Evolutionary conservation across 2,329 filamentous ascomycete species (phyloP).

Genomic region (Diaporthe destruens): DNA sequence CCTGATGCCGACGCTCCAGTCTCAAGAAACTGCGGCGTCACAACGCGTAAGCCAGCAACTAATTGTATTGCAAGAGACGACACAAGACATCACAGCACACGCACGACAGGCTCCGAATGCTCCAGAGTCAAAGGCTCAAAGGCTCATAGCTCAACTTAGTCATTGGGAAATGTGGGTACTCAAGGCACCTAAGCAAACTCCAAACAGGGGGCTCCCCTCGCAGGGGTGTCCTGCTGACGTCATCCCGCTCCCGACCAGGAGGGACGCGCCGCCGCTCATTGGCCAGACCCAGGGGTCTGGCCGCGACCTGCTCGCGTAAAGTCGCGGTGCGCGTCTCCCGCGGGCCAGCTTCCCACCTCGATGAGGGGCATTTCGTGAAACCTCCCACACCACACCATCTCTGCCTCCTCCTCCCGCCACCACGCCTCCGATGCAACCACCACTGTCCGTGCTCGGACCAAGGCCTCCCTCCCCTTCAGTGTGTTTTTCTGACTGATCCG

Average conservation of each 20-base stretch:
- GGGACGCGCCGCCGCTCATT: constrained; percentile 28
- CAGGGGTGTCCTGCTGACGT: constrained; percentile 31
- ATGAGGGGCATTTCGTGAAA: constrained; percentile 37
- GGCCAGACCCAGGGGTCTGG: neutral
- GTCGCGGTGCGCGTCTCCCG: constrained; percentile 40
- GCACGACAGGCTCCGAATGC: neutral
- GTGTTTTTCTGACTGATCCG: constrained; percentile 8
- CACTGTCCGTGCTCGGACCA: neutral
- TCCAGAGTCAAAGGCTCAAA: neutral
- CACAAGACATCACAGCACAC: neutral
- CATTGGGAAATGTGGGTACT: constrained; percentile 37
- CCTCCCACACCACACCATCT: constrained; percentile 2
- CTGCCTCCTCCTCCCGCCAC: neutral
- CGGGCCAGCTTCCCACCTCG: constrained; percentile 12
- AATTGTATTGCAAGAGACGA: neutral
- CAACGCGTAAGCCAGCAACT: neutral
- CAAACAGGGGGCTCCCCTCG: neutral
- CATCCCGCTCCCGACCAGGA: constrained; percentile 25
- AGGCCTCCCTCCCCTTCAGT: neutral
- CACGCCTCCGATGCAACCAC: constrained; percentile 10
- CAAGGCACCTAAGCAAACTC: constrained; percentile 26
- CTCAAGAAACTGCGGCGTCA: neutral
- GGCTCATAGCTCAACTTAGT: constrained; percentile 36
- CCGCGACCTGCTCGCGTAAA: constrained; percentile 38
- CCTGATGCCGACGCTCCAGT: neutral